Evolutionary conservation across 1,284 basidiomycete species (phyloP), one percentile per base, ranked within the genome.

Genomic region (Ganoderma meredithae): DNA sequence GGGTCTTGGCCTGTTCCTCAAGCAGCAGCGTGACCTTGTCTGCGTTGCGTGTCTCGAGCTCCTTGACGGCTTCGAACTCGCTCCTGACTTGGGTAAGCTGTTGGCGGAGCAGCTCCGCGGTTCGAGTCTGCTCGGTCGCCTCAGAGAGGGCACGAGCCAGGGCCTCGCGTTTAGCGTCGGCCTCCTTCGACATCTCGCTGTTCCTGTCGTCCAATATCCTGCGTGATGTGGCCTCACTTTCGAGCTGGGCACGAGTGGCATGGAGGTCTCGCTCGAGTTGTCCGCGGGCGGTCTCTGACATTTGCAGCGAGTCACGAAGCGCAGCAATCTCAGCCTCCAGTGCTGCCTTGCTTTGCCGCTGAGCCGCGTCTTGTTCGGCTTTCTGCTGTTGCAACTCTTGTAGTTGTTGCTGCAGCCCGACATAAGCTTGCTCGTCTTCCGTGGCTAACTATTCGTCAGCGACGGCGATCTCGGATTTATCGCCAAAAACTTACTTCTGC

Each of bases 61-160:
- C 81, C 74, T 92, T 90, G n/a, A 92, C 86, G 66, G 93, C 92
- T 69, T 93, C 90, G 47, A 90, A 86, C 72, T 91, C 89, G 1
- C 85, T 81, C 39, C 86, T 83, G 1, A 86, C 86, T 67, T 88
- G 88, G 0, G 84, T 81, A 13, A 95, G 84, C 75, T 96, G 93
- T 71, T 89, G 88, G 65, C 91, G 88, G 60, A 95, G 79, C 9
- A 83, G 79, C 67, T 94, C 92, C 0, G 91, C 85, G 49, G 85
- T 81, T 69, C 82, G 83, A 13, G 88, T 87, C 77, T 88, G 90
- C 67, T 87, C 87, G 41, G 87, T 91, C 53, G 89, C 91, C 73
- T 95, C 91, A 0, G 87, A 81, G 13, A 95, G 79, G 0, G 91
- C 93, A 12, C 83, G 82, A 19, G 86, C 85, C 12, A 93, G 84